Evolutionary conservation across 2,329 filamentous ascomycete species (phyloP), one percentile per base, ranked within the genome.

Genomic region (Aspergillus tanneri): DNA sequence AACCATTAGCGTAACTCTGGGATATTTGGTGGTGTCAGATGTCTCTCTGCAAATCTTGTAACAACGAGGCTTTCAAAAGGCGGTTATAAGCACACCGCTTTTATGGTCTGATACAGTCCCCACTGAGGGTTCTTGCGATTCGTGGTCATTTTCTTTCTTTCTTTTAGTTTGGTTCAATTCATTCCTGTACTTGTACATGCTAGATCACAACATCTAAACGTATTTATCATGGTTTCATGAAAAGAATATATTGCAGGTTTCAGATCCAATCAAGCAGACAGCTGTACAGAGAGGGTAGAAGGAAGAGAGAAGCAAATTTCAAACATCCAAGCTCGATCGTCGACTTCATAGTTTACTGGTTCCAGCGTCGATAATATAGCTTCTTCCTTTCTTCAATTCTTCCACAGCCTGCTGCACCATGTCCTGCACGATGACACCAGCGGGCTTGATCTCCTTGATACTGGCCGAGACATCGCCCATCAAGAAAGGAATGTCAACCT

Each of bases 401-500:
- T 80, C 77, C 7, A 84, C 83, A 1, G 88, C 89, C 67, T 91
- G 85, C 16, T 73, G 72, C 8, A 96, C 88, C 90, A 97, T 96
- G 57, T 95, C 90, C 52, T 84, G 80, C n/a, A 97, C 84, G 73
- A 97, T 96, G 55, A 85, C 80, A 38, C 76, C 80, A 0, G 92
- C 92, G 0, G 91, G 90, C 75, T 93, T 84, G 50, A 96, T 82
- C 57, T 85, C 83, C 25, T 74, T 70, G 48, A 96, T 88, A 1
- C 85, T 79, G 2, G 87, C 91, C 1, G 90, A 88, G 7, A 96
- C 91, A 73, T 96, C 90, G 1, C 92, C 92, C 92, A 96, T 96
- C 63, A 96, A 67, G 70, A 92, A 90, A 10, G 92, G 92, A 47
- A 87, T 76, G 63, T 96, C 92, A 10, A 95, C 75, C 32, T 96